phyloP scores from a whole-genome alignment of 2,329 filamentous ascomycete genomes.

The Scedosporium minutisporum region DNA sequence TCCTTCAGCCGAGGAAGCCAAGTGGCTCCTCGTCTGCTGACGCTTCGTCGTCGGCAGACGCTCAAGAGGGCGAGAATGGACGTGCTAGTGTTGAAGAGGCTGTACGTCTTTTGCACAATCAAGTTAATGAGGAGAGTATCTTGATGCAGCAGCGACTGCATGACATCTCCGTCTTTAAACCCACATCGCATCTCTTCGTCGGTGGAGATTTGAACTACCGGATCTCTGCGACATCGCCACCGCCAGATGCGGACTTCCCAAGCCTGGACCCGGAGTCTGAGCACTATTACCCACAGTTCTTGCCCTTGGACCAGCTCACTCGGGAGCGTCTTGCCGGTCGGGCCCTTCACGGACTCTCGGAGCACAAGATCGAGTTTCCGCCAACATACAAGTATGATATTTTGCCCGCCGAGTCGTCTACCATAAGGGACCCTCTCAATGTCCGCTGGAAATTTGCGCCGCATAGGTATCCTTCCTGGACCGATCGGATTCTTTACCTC shows the following conservation, averaged over 20 bases:
- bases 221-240: constrained; percentile 59
- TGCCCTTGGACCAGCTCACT: constrained; percentile 69
- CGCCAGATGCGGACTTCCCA: constrained; percentile 52
- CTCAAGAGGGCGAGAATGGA: constrained; percentile 12
- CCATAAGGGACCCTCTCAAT: constrained; percentile 11
- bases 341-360: constrained; percentile 68
- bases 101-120: constrained; percentile 22
- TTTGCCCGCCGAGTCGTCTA: constrained; percentile 22
- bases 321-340: constrained; percentile 58
- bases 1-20: constrained; percentile 16
- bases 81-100: constrained; percentile 12
- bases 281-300: constrained; percentile 56
- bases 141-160: constrained; percentile 37
- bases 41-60: not conserved
- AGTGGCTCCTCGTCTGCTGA: not conserved
- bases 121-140: constrained; percentile 23
- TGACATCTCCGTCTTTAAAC: constrained; percentile 61
- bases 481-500: constrained; percentile 78
- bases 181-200: constrained; percentile 70
- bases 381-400: constrained; percentile 87
- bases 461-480: constrained; percentile 88
- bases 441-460: constrained; percentile 63
- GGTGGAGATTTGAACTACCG: constrained; percentile 94
- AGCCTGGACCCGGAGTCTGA: constrained; percentile 44
- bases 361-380: constrained; percentile 67